Evolutionary conservation across 2,329 filamentous ascomycete species (phyloP).

Genomic region (Fusarium sp.): DNA sequence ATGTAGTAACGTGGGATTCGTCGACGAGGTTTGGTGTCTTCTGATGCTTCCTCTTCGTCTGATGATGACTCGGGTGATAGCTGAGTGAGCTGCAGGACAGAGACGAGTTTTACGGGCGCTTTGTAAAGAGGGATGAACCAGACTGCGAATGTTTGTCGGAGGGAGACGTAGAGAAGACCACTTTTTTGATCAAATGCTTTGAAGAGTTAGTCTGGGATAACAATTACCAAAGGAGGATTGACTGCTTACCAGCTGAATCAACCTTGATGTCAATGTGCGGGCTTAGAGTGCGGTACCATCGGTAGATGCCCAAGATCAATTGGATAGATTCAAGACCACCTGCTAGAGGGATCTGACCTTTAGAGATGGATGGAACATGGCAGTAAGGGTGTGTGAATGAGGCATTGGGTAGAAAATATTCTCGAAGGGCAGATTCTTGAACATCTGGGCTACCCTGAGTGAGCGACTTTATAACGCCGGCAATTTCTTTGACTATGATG

Average conservation of each 20-base stretch:
- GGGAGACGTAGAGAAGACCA: constrained; percentile 79
- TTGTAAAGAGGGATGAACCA: constrained; percentile 84
- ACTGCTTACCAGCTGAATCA: constrained; percentile 66
- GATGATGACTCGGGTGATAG: constrained; percentile 53
- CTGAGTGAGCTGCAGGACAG: constrained; percentile 74
- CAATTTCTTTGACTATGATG: constrained; percentile 70
- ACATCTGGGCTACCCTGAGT: constrained; percentile 76
- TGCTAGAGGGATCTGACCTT: constrained; percentile 59
- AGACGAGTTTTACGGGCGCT: constrained; percentile 76
- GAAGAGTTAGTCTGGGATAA: neutral
- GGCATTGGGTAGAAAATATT: constrained; percentile 81
- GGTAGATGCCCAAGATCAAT: constrained; percentile 79
- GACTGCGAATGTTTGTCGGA: constrained; percentile 82
- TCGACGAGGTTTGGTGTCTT: constrained; percentile 32
- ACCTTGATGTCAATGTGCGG: constrained; percentile 79
- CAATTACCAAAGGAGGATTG: accelerated
- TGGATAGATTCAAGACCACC: constrained; percentile 72
- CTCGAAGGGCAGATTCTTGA: constrained; percentile 76
- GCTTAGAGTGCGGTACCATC: constrained; percentile 88
- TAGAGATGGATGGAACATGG: constrained; percentile 71
- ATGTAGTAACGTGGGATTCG: constrained; percentile 75
- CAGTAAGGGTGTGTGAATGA: constrained; percentile 86
- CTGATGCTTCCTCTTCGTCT: constrained; percentile 30
- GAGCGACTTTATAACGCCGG: constrained; percentile 76
- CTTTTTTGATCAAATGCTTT: constrained; percentile 77